Evolutionary conservation across 345 rosid species (phyloP), one percentile per base, ranked within the genome.

Genomic region (Syzygium jambos): DNA sequence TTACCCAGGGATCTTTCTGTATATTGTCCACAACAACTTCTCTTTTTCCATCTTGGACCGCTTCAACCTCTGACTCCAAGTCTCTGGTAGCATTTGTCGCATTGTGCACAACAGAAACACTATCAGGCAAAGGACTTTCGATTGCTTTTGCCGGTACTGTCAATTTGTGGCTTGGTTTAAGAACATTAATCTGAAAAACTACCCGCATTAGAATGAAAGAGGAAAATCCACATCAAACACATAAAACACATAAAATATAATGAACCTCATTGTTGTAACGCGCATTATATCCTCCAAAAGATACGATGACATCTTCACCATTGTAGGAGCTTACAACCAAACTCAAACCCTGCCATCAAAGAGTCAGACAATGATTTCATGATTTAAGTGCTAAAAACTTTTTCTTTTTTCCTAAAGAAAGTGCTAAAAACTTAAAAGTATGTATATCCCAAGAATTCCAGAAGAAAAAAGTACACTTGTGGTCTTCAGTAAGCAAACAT

Each of bases 281-380:
- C 41, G 99, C 99, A 90, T 98, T 95, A 88, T 98, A 98, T 88
- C 99, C 99, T 87, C 99, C 99, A 91, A 96, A 98, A 82, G 98
- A 93, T 86, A 96, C 90, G n/a, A 96, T 92, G 84, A 96, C 91
- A 93, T 98, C 98, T 91, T 96, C 98, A 49, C 98, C 98, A 86
- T 86, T 92, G 83, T 90, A 92, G 86, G 98, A 93, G 89, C 98
- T 95, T 49, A 96, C 95, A 51, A 92, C 98, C 93, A 98, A 92
- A 94, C 96, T 98, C 91, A 96, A 92, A 63, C 99, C 99, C 99
- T 95, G 92, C 85, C 87, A 78, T 85, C 78, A 85, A 78, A 89
- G 84, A 90, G 46, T 25, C 57, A 87, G 53, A 53, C 46, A 9
- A 34, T 19, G 23, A 34, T 68, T 4, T 68, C 78, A 30, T 68